phyloP scores from a whole-genome alignment of 768 basidiomycete species.

The Xerocomus potaroensis region DNA sequence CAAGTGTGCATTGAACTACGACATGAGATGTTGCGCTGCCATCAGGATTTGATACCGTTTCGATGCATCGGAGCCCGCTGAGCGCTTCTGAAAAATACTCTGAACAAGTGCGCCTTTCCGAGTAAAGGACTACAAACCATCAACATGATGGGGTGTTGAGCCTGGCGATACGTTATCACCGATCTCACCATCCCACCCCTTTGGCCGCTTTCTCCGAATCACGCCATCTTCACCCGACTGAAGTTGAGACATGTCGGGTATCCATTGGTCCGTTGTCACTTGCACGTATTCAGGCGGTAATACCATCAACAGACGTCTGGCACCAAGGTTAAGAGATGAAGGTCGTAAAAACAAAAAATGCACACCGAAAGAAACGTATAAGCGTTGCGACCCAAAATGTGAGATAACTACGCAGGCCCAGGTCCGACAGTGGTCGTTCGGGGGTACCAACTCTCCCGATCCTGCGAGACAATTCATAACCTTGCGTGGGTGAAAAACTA shows the following conservation, averaged over 20 bases:
- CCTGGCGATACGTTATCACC: constrained; percentile 33
- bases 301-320: constrained; percentile 55
- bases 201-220: constrained; percentile 45
- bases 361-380: constrained; percentile 77
- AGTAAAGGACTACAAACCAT: constrained; percentile 32
- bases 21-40: constrained; percentile 72
- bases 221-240: constrained; percentile 32
- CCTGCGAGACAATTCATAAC: constrained; percentile 87
- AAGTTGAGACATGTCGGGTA: constrained; percentile 37
- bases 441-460: constrained; percentile 83
- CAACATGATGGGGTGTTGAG: constrained; percentile 35
- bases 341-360: neutral
- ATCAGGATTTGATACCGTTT: constrained; percentile 54
- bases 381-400: constrained; percentile 83
- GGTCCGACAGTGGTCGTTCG: constrained; percentile 90
- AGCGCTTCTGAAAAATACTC: constrained; percentile 42
- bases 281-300: constrained; percentile 51
- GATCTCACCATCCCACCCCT: constrained; percentile 75
- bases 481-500: constrained; percentile 36
- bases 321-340: neutral
- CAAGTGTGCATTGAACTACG: constrained; percentile 65
- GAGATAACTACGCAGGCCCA: constrained; percentile 87
- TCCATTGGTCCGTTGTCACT: constrained; percentile 41
- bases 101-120: neutral
- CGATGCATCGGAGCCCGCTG: constrained; percentile 50